A percentile compares a stretch with the other conserved stretches of the same genome.
Evolutionary conservation across 495 filamentous ascomycete genomes (phyloP).

Genomic region (Neurospora pannonica): DNA sequence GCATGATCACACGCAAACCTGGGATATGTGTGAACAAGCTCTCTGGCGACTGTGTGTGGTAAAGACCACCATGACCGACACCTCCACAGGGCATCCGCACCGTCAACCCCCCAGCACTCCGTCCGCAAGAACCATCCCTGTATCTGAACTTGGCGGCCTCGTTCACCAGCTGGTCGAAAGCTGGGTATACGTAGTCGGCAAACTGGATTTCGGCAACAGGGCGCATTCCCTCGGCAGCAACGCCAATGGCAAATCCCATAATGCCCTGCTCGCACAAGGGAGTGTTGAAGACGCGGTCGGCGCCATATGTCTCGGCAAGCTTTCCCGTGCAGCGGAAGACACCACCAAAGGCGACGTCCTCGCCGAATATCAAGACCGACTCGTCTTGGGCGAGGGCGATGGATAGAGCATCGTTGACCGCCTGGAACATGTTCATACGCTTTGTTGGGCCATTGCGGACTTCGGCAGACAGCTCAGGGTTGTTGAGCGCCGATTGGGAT

Average conservation of each 20-base stretch:
- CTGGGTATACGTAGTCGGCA: constrained; percentile 93
- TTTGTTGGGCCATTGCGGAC: constrained; percentile 63
- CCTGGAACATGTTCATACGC: constrained; percentile 83
- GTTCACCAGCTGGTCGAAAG: constrained; percentile 96
- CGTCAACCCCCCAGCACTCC: constrained; percentile 68
- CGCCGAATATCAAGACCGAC: constrained; percentile 83
- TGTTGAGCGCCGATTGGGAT: constrained; percentile 56
- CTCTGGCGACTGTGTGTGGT: constrained; percentile 93
- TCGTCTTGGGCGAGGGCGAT: constrained; percentile 77
- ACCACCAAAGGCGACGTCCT: constrained; percentile 94
- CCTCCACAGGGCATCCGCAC: constrained; percentile 90
- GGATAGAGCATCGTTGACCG: constrained; percentile 81
- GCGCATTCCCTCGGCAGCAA: constrained; percentile 83
- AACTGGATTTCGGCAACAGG: constrained; percentile 97
- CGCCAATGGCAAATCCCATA: constrained; percentile 84
- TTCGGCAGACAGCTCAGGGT: constrained; percentile 52
- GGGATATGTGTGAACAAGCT: constrained; percentile 87
- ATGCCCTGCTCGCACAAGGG: constrained; percentile 92
- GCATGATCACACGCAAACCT: constrained; percentile 81
- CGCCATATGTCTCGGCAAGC: constrained; percentile 75
- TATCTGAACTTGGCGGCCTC: constrained; percentile 92
- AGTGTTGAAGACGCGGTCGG: constrained; percentile 91
- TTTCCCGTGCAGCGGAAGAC: constrained; percentile 95
- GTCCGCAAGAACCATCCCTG: constrained; percentile 63
- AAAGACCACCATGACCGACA: constrained; percentile 93